Base-by-base conservation (phyloP, 2,329 filamentous ascomycete species). In the Alternaria infectoria region DNA sequence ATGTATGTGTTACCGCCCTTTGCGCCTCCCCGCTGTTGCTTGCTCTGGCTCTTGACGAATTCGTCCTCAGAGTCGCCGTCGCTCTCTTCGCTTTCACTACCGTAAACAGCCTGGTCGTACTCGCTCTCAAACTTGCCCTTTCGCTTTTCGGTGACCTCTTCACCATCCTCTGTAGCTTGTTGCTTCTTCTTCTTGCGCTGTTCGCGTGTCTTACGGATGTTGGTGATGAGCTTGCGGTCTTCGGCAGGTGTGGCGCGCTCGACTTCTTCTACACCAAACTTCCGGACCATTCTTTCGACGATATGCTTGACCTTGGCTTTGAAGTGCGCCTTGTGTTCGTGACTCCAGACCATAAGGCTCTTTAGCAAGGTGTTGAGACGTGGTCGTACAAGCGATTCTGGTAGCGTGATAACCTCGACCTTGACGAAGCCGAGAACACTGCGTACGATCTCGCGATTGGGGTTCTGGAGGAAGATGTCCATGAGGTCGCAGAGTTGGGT, bases 241-340 rank as follows among this genome's bases (percentile, higher is more conserved):
- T 88, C 88, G 74, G 96, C 92, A 4, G 94, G 95, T 62, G 92
- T 94, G 78, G 92, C 86, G 68, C 88, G 88, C 81, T 96, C 92
- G 12, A 99, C 88, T 28, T 88, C 81, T 3, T 95, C 91, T 49
- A 91, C 91, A 51, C 96, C 94, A 76, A 97, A 98, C 60, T 95
- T 89, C 51, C 95, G 89, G 21, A 98, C 91, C 87, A 97, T 93
- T 56, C 96, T 89, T 82, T 99, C 96, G 15, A 99, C 84, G 67
- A 99, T 98, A 77, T 97, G 94, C 88, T 97, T 98, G 71, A 99
- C 94, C 84, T 98, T 99, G 54, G 92, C 90, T 75, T 95, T 93
- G 83, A 99, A 96, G 78, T 97, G 93, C 12, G 93, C 93, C 83
- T 98, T 98, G 85, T 99, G 96, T 81, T 99, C 96, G 80, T 97